A percentile compares a stretch with the other conserved stretches of the same genome.
These are phyloP conservation scores for Plectosphaerella cucumerina DNA, from an alignment of 2,329 filamentous ascomycete genomes.

Conservation along the genomic window DNA sequence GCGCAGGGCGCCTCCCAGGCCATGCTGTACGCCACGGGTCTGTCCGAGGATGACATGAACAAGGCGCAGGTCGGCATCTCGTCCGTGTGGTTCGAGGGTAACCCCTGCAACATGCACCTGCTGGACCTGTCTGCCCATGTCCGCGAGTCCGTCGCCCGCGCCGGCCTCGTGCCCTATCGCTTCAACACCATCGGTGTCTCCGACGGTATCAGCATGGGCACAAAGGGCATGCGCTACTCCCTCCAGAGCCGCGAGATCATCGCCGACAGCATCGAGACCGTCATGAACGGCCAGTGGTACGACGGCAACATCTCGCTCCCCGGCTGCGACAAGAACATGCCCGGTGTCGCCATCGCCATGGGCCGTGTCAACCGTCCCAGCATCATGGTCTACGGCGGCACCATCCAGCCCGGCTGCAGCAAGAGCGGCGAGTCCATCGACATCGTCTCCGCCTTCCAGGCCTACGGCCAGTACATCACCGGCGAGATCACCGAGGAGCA, in stretches of 20 bases:
- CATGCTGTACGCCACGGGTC: slow-evolving; percentile 95
- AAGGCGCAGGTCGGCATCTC: slow-evolving; percentile 98
- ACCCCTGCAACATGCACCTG: slow-evolving; percentile 99
- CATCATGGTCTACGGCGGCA: slow-evolving; percentile 96
- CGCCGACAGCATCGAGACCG: slow-evolving; percentile 96
- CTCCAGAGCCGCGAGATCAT: slow-evolving; percentile 95
- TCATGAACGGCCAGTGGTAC: slow-evolving; percentile 99
- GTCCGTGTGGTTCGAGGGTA: slow-evolving; percentile 96
- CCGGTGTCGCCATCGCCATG: slow-evolving; percentile 88
- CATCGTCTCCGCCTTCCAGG: slow-evolving; percentile 96
- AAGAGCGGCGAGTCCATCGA: slow-evolving; percentile 74
- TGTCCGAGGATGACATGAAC: slow-evolving; percentile 82
- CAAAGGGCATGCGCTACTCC: slow-evolving; percentile 92
- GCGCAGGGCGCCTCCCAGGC: slow-evolving; percentile 97
- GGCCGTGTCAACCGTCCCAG: slow-evolving; percentile 89
- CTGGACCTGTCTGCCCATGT: slow-evolving; percentile 82
- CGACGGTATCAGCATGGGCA: slow-evolving; percentile 98
- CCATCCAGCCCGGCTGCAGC: slow-evolving; percentile 87
- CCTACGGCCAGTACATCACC: slow-evolving; percentile 90
- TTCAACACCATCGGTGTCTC: slow-evolving; percentile 99
- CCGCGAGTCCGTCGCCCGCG: slow-evolving; percentile 55
- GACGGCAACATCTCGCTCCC: slow-evolving; percentile 96
- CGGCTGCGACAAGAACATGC: slow-evolving; percentile 99
- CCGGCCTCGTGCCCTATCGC: slow-evolving; percentile 86
- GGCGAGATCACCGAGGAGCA: slow-evolving; percentile 88